These are phyloP conservation scores for Gastrodia elata DNA, from an alignment of 106 monocot species.

Conservation along the genomic window DNA sequence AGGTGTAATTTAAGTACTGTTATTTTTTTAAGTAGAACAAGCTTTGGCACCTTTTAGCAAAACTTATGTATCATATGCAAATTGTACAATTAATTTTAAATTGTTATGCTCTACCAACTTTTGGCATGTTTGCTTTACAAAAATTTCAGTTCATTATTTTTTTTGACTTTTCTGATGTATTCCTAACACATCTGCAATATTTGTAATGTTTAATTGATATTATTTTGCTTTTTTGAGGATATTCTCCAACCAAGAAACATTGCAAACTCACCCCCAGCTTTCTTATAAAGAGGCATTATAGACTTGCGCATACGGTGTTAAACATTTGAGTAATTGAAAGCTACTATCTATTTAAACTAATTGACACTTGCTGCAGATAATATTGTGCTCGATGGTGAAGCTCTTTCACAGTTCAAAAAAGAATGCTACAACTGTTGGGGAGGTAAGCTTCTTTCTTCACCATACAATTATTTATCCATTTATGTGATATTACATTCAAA, in stretches of 20 bases:
- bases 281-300: background rate
- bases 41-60: background rate
- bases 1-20: background rate
- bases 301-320: background rate
- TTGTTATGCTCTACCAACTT: background rate
- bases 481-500: background rate
- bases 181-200: too few relatives aligned
- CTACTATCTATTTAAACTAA: background rate
- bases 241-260: background rate
- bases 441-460: constrained; percentile 34
- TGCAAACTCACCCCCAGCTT: background rate
- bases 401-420: constrained; percentile 46
- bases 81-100: background rate
- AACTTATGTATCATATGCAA: background rate
- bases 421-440: constrained; percentile 52
- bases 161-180: background rate
- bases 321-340: background rate
- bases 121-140: background rate
- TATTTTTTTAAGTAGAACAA: background rate
- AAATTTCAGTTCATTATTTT: background rate
- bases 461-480: background rate
- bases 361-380: constrained; percentile 42
- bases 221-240: background rate
- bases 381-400: constrained; percentile 72
- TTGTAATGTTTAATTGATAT: background rate